phyloP scores from a whole-genome alignment of 2,329 filamentous ascomycete genomes.

The Blumeriella jaapii region DNA sequence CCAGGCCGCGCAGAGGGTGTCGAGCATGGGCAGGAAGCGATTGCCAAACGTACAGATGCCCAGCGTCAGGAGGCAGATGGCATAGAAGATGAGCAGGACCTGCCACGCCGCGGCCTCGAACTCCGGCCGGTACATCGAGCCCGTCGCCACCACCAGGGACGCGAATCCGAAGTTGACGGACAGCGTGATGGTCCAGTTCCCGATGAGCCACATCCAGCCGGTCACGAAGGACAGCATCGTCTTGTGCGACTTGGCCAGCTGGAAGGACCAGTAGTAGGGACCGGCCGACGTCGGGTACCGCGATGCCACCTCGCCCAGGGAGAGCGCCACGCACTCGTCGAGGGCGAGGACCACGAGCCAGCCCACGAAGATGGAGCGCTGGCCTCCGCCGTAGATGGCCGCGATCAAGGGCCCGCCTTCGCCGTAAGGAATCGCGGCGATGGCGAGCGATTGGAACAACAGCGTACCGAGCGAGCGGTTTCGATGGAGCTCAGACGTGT shows the following conservation, averaged over 20 bases:
- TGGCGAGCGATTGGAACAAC: conserved; percentile 49
- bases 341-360: conserved; percentile 43
- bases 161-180: conserved; percentile 67
- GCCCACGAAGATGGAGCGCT: conserved; percentile 43
- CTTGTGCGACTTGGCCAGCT: conserved; percentile 52
- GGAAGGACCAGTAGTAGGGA: conserved; percentile 71
- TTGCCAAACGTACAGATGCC: conserved; percentile 57
- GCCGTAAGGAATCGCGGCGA: conserved; percentile 48
- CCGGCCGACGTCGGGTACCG: conserved; percentile 68
- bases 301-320: conserved; percentile 63
- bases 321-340: conserved; percentile 55
- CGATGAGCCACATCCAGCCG: conserved; percentile 66
- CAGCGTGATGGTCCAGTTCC: conserved; percentile 74
- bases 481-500: conserved; percentile 43
- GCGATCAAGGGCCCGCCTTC: conserved; percentile 25
- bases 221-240: conserved; percentile 58
- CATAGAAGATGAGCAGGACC: conserved; percentile 60
- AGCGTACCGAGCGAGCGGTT: conserved; percentile 50
- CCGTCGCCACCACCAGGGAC: conserved; percentile 38
- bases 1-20: conserved; percentile 45
- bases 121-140: conserved; percentile 42
- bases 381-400: conserved; percentile 31
- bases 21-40: conserved; percentile 50
- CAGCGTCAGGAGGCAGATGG: conserved; percentile 52
- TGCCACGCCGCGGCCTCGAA: conserved; percentile 48